A percentile compares a stretch with the other conserved stretches of the same genome.
Conservation (phyloP, 2,329 filamentous ascomycete species). For the Diplocarpon mali region DNA sequence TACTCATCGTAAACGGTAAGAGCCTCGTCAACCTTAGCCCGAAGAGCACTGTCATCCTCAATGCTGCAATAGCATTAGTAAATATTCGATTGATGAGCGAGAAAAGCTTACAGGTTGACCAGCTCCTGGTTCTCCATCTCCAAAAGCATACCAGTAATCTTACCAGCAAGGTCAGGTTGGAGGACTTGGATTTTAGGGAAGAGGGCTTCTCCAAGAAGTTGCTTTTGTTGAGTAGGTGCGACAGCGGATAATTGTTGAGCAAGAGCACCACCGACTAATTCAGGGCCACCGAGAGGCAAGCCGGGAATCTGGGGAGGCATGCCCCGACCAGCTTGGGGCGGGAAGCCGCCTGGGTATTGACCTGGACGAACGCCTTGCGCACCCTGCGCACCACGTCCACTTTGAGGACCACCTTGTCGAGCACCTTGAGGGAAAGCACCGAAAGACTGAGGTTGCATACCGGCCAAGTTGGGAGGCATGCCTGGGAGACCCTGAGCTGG, state of each 20-base stretch:
- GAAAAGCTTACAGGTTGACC: slow-evolving; percentile 74
- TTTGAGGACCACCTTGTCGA: slow-evolving; percentile 33
- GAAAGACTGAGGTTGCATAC: slow-evolving; percentile 45
- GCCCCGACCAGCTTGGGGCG: slow-evolving; percentile 29
- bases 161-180: slow-evolving; percentile 91
- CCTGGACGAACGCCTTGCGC: slow-evolving; percentile 29
- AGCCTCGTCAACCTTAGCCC: slow-evolving; percentile 94
- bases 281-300: slow-evolving; percentile 24
- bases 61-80: slow-evolving; percentile 46
- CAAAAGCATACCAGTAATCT: slow-evolving; percentile 99
- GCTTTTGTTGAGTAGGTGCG: slow-evolving; percentile 76
- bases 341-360: slow-evolving; percentile 28
- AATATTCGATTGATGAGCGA: neutral
- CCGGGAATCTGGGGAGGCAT: slow-evolving; percentile 25
- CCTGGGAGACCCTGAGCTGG: slow-evolving; percentile 53
- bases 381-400: slow-evolving; percentile 28
- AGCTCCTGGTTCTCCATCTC: slow-evolving; percentile 98
- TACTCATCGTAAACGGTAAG: slow-evolving; percentile 98
- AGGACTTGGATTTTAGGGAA: slow-evolving; percentile 97
- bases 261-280: slow-evolving; percentile 31
- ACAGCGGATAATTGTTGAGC: slow-evolving; percentile 47
- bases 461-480: slow-evolving; percentile 62
- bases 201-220: slow-evolving; percentile 93
- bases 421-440: slow-evolving; percentile 38
- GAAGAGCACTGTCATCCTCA: slow-evolving; percentile 78